A percentile compares a stretch with the other conserved stretches of the same genome.
Conservation (phyloP, 192 early-diverging fungal genomes). For the Dimargaris verticillata region DNA sequence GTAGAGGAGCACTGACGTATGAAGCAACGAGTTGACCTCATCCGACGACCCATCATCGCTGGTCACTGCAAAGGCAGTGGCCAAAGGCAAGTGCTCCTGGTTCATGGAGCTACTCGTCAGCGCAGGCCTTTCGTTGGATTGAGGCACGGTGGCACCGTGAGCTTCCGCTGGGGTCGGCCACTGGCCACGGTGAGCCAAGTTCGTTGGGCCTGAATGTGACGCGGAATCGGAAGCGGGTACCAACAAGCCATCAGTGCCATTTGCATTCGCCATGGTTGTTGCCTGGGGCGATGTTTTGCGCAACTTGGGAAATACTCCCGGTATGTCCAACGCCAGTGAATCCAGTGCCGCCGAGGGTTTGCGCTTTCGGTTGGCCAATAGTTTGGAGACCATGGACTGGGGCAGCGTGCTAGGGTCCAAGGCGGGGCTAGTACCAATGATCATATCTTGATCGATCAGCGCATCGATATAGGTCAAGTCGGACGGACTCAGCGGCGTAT, state of each 20-base stretch:
- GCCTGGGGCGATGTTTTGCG: neutral
- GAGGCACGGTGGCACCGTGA: neutral
- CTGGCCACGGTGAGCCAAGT: neutral
- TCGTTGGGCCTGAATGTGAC: too few species aligned
- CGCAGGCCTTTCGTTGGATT: neutral
- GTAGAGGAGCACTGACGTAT: conserved; percentile 8
- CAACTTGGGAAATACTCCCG: neutral
- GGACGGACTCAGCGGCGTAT: neutral
- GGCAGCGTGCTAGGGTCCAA: neutral
- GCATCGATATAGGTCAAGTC: conserved; percentile 9
- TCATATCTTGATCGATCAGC: neutral
- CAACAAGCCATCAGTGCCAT: neutral
- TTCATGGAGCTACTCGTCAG: neutral
- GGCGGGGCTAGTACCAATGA: neutral
- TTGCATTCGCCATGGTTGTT: neutral
- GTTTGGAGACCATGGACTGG: neutral
- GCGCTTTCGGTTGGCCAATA: neutral
- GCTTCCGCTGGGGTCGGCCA: conserved; percentile 10
- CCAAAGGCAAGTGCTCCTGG: neutral
- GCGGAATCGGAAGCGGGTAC: neutral
- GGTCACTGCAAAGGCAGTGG: neutral
- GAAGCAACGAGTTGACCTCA: neutral
- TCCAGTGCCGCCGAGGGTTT: neutral
- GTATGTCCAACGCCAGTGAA: neutral
- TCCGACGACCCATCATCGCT: neutral